Conservation (phyloP, 805 yeast species). For the Lachancea waltii region DNA sequence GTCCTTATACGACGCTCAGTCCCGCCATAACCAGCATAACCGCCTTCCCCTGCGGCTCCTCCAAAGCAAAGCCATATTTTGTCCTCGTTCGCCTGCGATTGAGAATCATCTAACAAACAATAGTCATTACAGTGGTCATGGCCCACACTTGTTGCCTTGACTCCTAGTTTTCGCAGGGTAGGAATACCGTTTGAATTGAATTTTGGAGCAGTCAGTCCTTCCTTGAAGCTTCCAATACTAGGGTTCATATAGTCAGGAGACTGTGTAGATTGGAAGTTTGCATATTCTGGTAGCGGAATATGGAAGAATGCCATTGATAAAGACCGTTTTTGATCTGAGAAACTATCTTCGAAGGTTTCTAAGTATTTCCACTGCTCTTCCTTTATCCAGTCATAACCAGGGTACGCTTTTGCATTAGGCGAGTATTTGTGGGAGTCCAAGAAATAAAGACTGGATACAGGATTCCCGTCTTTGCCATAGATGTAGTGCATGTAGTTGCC, state of each 20-base stretch:
- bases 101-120: conserved; percentile 56
- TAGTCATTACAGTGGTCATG: conserved; percentile 96
- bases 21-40: conserved; percentile 90
- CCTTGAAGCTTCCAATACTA: conserved; percentile 58
- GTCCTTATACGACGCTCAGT: conserved; percentile 73
- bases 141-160: conserved; percentile 73
- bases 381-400: conserved; percentile 85
- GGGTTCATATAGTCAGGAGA: conserved; percentile 25
- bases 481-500: conserved; percentile 71
- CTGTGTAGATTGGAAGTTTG: conserved; percentile 37
- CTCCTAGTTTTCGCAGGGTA: conserved; percentile 57
- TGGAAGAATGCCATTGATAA: conserved; percentile 89
- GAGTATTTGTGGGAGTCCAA: conserved; percentile 81
- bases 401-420: conserved; percentile 52
- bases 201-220: conserved; percentile 73
- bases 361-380: conserved; percentile 60
- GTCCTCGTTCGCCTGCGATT: conserved; percentile 23
- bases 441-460: conserved; percentile 60
- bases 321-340: conserved; percentile 30
- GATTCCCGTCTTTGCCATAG: conserved; percentile 35
- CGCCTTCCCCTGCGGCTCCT: conserved; percentile 92
- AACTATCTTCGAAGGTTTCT: conserved; percentile 30
- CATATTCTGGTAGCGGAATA: conserved; percentile 85
- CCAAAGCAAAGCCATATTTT: conserved; percentile 86
- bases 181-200: conserved; percentile 62